Conservation (phyloP, 1,139 yeast species). For the Suhomyces terraborum region DNA sequence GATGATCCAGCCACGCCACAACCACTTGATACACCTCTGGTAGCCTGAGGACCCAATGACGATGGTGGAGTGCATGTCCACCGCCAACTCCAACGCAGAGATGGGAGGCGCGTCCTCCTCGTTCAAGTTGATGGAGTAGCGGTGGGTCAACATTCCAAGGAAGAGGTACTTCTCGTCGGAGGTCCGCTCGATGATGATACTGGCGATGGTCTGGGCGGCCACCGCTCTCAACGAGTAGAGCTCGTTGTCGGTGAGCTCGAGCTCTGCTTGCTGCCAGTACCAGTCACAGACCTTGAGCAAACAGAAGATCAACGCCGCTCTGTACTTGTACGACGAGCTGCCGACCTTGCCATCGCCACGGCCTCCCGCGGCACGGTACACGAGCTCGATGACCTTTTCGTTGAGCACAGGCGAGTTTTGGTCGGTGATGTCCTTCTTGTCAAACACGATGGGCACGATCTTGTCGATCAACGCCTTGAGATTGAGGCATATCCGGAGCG, state of each 20-base stretch:
- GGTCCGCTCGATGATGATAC: slow-evolving; percentile 62
- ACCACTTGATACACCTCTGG: slow-evolving; percentile 85
- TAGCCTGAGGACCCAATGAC: slow-evolving; percentile 80
- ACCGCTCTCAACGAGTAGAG: slow-evolving; percentile 60
- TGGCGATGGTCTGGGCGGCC: slow-evolving; percentile 75
- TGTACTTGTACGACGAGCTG: slow-evolving; percentile 61
- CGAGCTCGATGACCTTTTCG: slow-evolving; percentile 57
- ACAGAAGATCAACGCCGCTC: slow-evolving; percentile 68
- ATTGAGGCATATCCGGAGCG: slow-evolving; percentile 70
- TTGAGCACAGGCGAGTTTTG: slow-evolving; percentile 67
- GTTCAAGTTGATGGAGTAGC: slow-evolving; percentile 66
- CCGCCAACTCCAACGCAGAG: slow-evolving; percentile 80
- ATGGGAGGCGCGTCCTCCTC: slow-evolving; percentile 63
- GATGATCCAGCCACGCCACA: slow-evolving; percentile 92
- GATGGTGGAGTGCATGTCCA: slow-evolving; percentile 78
- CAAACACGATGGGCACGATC: slow-evolving; percentile 65
- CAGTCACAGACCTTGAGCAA: slow-evolving; percentile 75
- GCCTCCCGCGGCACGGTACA: slow-evolving; percentile 81
- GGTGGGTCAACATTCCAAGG: slow-evolving; percentile 74
- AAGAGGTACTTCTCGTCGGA: slow-evolving; percentile 66
- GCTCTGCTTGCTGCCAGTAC: slow-evolving; percentile 64
- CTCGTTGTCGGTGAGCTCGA: slow-evolving; percentile 68
- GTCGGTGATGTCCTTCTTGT: slow-evolving; percentile 49
- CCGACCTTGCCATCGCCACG: slow-evolving; percentile 60
- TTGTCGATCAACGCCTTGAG: slow-evolving; percentile 72